Base-by-base conservation (phyloP, 331 rosid species). In the Quercus tomentella region DNA sequence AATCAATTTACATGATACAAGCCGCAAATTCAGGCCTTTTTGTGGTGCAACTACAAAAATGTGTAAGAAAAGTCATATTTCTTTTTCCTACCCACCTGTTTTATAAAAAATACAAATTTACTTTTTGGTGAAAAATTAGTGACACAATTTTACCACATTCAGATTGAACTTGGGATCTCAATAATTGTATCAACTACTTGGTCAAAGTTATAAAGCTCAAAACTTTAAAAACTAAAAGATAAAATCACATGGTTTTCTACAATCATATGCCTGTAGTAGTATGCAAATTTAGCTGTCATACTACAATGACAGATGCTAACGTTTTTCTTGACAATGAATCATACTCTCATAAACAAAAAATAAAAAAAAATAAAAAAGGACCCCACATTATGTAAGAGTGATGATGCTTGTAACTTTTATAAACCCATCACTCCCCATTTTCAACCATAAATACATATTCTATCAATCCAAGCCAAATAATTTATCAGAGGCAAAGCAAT, bases 281-380 rank as follows among this genome's bases (percentile, higher is more conserved):
- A 3, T 49, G 18, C 55, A 49, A 15, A 49, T 49, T 5, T 56
- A 5, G 84, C 87, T 84, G 87, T 72, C 82, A 76, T 21, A 76
- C 68, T 35, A 30, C 28, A 33, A 72, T 84, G 80, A 66, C 84
- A 84, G 84, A 10, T 4, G 23, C 26, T 10, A 1, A 5, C 30
- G 4, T 61, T 70, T 65, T 30, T 65, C 70, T 31, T 16, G 17
- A 0, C 0, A 1, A 60, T 6, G 67, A 61, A 61, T 25, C 20
- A 14, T 61, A 23, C 15, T 61, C 1, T 25, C 33, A 14, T 61
- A 25, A 22, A 58, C 3, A 2, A 43, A 16, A 52, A 43, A 7
- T 26, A 25, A 41, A 56, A 10, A 28, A 28, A 77, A 37, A 8
- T 9, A 51, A 4, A 49, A 14, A 31, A 49, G 8, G 63, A 23